Evolutionary conservation across 148 eudicot genomes (phyloP), one percentile per base, ranked within the genome.

Genomic region (Camellia japonica): DNA sequence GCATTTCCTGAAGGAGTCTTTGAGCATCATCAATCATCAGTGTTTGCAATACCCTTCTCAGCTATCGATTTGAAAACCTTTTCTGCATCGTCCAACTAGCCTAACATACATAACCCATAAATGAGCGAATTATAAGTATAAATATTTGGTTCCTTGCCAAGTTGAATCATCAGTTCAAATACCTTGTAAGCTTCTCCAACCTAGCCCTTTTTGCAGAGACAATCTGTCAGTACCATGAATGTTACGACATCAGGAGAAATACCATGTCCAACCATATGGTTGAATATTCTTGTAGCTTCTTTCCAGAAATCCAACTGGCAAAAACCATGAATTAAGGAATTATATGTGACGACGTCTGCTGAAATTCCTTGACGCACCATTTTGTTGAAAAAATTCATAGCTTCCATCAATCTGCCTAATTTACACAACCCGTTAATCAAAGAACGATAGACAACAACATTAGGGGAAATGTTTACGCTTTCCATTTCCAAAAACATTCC

Each of bases 381-480:
- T 75, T 79, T 80, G 42, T 77, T 16, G 41, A 76, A 79, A 7
- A 78, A 55, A 10, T 56, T 79, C 46, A 67, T 49, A 12, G 85
- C 87, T 74, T 80, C 87, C 42, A 65, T 71, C 30, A 80, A 77
- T 71, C 73, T 59, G n/a, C 88, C 81, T 20, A 76, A 52, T 16
- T 71, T 68, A 76, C 88, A 83, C 74, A 86, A 54, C 5, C 84
- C 82, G 62, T 81, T 52, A 18, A 83, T 76, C 80, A 86, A 79
- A 23, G 79, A 74, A 59, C 78, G 78, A 73, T 84, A 86, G 61
- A 68, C 64, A 23, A 83, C 55, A 75, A 81, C 79, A 81, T 86
- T 69, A 0, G 84, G 84, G 51, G 23, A 18, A 63, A 83, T 62
- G 6, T 82, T 80, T 10, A 47, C 65, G 2, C 30, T 74, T 42